These are phyloP conservation scores for Leishmania arabica DNA, from an alignment of 208 protist genomes.

Conservation along the genomic window DNA sequence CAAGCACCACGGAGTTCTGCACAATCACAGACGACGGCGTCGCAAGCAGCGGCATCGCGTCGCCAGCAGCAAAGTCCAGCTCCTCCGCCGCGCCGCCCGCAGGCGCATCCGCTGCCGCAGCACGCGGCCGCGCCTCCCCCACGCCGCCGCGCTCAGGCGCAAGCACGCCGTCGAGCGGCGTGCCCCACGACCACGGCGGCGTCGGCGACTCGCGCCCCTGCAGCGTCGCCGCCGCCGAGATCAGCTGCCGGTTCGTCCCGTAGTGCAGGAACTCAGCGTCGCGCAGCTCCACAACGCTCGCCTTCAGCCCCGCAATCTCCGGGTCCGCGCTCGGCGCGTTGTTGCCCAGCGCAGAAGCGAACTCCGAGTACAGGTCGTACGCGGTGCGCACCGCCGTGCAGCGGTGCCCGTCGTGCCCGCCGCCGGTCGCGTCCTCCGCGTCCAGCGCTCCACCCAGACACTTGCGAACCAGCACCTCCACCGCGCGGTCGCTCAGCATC, in stretches of 20 bases:
- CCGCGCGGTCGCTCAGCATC: slow-evolving; percentile 53
- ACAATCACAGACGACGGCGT: slow-evolving; percentile 30
- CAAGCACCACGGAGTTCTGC: slow-evolving; percentile 29
- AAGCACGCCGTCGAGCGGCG: slow-evolving; percentile 30
- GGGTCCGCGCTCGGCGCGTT: slow-evolving; percentile 8
- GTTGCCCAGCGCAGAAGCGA: slow-evolving; percentile 36
- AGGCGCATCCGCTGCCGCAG: background rate
- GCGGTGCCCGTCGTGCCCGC: background rate
- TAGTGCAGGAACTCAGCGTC: slow-evolving; percentile 48
- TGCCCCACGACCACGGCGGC: slow-evolving; percentile 28
- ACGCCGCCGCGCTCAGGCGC: slow-evolving; percentile 8
- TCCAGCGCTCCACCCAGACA: slow-evolving; percentile 12
- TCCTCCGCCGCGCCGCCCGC: background rate
- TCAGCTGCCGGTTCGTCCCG: slow-evolving; percentile 43
- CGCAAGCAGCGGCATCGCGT: slow-evolving; percentile 34
- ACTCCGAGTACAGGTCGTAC: slow-evolving; percentile 55
- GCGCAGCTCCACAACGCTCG: slow-evolving; percentile 35
- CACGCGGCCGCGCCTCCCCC: background rate
- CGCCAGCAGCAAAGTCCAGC: slow-evolving; percentile 21
- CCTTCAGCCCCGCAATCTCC: slow-evolving; percentile 25
- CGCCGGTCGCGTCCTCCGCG: background rate
- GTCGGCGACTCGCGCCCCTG: slow-evolving; percentile 26
- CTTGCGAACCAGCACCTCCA: slow-evolving; percentile 32
- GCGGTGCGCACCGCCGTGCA: slow-evolving; percentile 15
- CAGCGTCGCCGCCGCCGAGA: slow-evolving; percentile 34